Percentiles rank a stretch among this genome's conserved stretches.
Evolutionary conservation across 2,329 filamentous ascomycete species (phyloP).

Genomic region (Chrysoporthe cubensis): DNA sequence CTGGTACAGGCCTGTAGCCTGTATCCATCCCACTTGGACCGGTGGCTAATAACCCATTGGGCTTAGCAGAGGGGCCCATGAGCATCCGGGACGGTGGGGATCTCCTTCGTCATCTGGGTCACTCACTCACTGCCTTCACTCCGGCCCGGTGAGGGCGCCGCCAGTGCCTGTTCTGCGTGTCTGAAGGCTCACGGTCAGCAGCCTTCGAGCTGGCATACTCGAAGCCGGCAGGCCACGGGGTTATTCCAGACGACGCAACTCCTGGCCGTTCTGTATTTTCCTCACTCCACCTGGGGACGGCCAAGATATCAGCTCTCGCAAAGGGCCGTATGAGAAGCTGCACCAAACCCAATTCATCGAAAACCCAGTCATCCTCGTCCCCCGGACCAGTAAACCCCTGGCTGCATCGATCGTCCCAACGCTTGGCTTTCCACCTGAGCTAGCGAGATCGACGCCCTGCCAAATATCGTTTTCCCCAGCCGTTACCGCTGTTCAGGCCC

Average conservation of each 20-base stretch:
- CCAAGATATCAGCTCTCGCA: slow-evolving; percentile 17
- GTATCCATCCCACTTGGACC: not conserved
- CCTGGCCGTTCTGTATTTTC: not conserved
- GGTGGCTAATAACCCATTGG: slow-evolving; percentile 1
- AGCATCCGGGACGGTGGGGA: not conserved
- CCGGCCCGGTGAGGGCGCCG: not conserved
- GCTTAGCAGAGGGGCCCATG: slow-evolving; percentile 4
- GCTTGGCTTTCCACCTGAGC: slow-evolving; percentile 9
- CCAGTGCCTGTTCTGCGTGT: not conserved
- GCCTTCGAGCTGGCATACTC: not conserved
- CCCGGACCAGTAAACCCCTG: not conserved
- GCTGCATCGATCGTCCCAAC: slow-evolving; percentile 1
- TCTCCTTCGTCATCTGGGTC: not conserved
- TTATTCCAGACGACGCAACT: not conserved
- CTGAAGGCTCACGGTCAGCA: not conserved
- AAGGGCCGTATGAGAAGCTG: slow-evolving; percentile 22
- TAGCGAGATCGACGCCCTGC: slow-evolving; percentile 14
- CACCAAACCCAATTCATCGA: not conserved
- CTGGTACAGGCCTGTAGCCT: not conserved
- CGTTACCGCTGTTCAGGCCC: slow-evolving; percentile 15
- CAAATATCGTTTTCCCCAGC: slow-evolving; percentile 4
- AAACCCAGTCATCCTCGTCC: not conserved
- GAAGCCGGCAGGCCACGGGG: not conserved
- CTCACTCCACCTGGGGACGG: not conserved
- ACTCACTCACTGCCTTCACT: not conserved